A percentile compares a stretch with the other conserved stretches of the same genome.
Evolutionary conservation across 1,139 yeast species (phyloP).

Genomic region (Kurtzmaniella quercitrusa): DNA sequence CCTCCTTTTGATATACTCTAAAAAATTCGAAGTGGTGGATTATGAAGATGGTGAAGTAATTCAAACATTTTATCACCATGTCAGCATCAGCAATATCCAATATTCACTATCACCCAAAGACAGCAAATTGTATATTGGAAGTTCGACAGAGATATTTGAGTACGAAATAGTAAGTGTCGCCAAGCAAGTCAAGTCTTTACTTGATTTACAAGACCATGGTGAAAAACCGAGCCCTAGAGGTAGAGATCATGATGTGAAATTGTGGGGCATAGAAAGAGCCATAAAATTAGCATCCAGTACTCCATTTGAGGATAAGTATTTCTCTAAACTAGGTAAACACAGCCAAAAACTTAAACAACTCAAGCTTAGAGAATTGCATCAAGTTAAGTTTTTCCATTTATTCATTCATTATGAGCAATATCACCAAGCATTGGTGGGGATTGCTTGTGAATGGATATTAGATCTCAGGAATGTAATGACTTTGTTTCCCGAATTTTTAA

Average conservation of each 20-base stretch:
- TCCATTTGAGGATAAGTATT: constrained; percentile 21
- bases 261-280: constrained; percentile 34
- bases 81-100: constrained; percentile 14
- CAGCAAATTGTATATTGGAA: constrained; percentile 20
- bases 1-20: constrained; percentile 34
- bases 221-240: constrained; percentile 24
- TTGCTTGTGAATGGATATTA: constrained; percentile 41
- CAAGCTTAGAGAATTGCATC: constrained; percentile 29
- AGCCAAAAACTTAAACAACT: constrained; percentile 28
- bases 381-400: constrained; percentile 26
- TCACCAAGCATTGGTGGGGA: constrained; percentile 39
- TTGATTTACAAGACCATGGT: constrained; percentile 11
- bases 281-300: constrained; percentile 27
- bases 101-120: constrained; percentile 16
- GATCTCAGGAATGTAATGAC: constrained; percentile 31
- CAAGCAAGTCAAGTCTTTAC: constrained; percentile 38
- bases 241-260: constrained; percentile 26
- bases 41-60: constrained; percentile 38
- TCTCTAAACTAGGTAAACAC: constrained; percentile 15
- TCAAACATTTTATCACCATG: constrained; percentile 36
- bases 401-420: constrained; percentile 34
- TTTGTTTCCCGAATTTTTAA: constrained; percentile 38
- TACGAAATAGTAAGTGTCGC: constrained; percentile 30
- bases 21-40: constrained; percentile 44
- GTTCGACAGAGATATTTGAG: constrained; percentile 26